Conservation (phyloP, 495 filamentous ascomycete genomes). For the Hyaloscypha variabilis region DNA sequence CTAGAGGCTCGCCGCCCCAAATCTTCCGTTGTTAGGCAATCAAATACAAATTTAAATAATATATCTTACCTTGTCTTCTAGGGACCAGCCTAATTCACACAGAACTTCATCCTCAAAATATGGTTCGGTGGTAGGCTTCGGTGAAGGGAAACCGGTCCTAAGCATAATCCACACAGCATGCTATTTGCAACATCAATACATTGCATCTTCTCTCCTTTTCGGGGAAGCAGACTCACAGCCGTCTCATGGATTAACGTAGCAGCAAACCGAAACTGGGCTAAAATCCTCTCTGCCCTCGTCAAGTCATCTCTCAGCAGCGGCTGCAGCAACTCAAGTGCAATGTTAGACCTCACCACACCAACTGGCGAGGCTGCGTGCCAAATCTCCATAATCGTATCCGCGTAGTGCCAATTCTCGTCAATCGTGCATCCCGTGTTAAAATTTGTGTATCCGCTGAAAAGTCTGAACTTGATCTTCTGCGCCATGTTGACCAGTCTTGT, state of each 20-base stretch:
- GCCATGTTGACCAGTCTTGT: not conserved
- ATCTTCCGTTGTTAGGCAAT: too few relatives aligned
- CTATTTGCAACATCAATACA: not conserved
- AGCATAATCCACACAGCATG: not conserved
- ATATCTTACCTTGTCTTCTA: not conserved
- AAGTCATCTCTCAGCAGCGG: slow-evolving; percentile 17
- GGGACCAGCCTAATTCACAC: slow-evolving; percentile 5
- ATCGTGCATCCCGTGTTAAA: not conserved
- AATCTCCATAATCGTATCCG: not conserved
- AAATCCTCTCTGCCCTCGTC: not conserved
- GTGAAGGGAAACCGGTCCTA: not conserved
- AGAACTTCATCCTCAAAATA: slow-evolving; percentile 11
- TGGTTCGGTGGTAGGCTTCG: not conserved
- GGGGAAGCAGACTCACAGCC: not conserved
- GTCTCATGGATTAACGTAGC: slow-evolving; percentile 3
- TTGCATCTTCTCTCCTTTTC: not conserved
- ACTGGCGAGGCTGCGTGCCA: not conserved
- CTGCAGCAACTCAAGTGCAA: slow-evolving; percentile 10
- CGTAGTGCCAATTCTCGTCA: not conserved
- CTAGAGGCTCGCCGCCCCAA: not conserved
- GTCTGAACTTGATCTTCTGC: not conserved
- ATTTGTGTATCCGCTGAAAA: slow-evolving; percentile 13
- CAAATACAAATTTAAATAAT: too few relatives aligned
- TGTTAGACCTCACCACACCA: not conserved
- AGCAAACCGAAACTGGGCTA: not conserved